A percentile compares a stretch with the other conserved stretches of the same genome.
Evolutionary conservation across 352 stramenopile genomes (phyloP).

Genomic region (Globisporangium camurandrum): DNA sequence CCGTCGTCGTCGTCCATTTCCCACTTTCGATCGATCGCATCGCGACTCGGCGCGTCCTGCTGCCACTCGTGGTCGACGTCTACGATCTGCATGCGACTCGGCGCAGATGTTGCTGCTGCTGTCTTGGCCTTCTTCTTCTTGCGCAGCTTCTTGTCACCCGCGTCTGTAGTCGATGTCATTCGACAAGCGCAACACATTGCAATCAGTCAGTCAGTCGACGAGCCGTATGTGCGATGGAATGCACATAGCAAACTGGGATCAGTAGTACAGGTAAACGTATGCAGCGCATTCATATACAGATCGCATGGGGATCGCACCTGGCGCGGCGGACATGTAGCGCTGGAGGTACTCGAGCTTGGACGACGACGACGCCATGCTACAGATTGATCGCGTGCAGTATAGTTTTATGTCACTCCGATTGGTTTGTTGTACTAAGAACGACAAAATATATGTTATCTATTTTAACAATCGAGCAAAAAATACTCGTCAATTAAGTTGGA

Average conservation of each 20-base stretch:
- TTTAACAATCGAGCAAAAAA: too few species aligned
- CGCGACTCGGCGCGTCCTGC: slow-evolving; percentile 28
- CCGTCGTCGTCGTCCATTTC: slow-evolving; percentile 48
- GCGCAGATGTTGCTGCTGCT: slow-evolving; percentile 2
- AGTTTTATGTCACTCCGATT: too few species aligned
- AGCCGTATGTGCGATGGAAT: too few species aligned
- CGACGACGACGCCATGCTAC: slow-evolving; percentile 15
- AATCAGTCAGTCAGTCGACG: too few species aligned
- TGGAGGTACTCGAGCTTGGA: slow-evolving; percentile 75
- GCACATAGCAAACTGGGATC: too few species aligned
- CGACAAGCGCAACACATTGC: neutral
- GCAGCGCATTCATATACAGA: slow-evolving; percentile 14
- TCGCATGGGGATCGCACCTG: slow-evolving; percentile 14
- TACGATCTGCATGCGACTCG: slow-evolving; percentile 35
- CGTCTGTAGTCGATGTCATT: slow-evolving; percentile 10
- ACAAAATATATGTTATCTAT: too few species aligned
- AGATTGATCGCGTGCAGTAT: too few species aligned
- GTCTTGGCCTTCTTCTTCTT: slow-evolving; percentile 49
- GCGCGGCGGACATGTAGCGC: slow-evolving; percentile 44
- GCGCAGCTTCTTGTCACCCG: slow-evolving; percentile 40
- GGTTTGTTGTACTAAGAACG: too few species aligned
- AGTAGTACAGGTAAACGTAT: too few species aligned
- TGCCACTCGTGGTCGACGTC: slow-evolving; percentile 57
- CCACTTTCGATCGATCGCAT: slow-evolving; percentile 54
- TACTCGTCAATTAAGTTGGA: too few species aligned